These are phyloP conservation scores for Fusarium zealandicum DNA, from an alignment of 2,329 filamentous ascomycete genomes.

Conservation along the genomic window DNA sequence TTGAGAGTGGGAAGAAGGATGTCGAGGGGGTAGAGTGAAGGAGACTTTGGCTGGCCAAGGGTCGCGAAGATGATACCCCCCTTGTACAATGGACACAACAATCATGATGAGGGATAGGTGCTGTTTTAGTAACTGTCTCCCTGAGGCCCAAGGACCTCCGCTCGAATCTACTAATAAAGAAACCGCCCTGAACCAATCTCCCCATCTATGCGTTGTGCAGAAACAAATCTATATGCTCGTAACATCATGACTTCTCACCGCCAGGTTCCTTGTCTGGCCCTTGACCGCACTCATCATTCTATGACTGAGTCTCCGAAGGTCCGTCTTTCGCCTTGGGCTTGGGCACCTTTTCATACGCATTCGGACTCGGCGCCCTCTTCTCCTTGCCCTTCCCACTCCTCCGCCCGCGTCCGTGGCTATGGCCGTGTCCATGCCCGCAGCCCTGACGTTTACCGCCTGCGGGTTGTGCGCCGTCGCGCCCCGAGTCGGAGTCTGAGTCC, in stretches of 20 bases:
- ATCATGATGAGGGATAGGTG: conserved; percentile 2
- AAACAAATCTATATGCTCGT: conserved; percentile 24
- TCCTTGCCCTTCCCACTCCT: conserved; percentile 46
- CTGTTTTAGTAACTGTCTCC: conserved; percentile 14
- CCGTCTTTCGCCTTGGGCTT: conserved; percentile 52
- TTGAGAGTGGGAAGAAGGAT: conserved; percentile 64
- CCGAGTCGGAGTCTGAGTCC: conserved; percentile 55
- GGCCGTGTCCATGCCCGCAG: conserved; percentile 50
- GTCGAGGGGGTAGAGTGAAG: conserved; percentile 32
- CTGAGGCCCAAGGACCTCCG: too few relatives aligned
- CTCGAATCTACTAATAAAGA: conserved; percentile 4
- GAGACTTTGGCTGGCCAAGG: neutral
- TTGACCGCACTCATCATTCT: conserved; percentile 9
- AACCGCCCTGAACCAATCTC: neutral
- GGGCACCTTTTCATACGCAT: conserved; percentile 80
- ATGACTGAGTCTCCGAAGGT: conserved; percentile 33
- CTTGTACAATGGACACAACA: conserved; percentile 3
- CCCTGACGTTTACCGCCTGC: conserved; percentile 50
- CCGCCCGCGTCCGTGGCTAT: conserved; percentile 39
- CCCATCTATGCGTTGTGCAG: neutral
- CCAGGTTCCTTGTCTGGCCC: neutral
- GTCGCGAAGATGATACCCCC: conserved; percentile 28
- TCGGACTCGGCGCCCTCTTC: conserved; percentile 70
- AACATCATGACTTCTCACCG: conserved; percentile 18
- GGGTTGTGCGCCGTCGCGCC: conserved; percentile 38